Base-by-base conservation (phyloP, 805 yeast species). In the Komagataella kurtzmanii region DNA sequence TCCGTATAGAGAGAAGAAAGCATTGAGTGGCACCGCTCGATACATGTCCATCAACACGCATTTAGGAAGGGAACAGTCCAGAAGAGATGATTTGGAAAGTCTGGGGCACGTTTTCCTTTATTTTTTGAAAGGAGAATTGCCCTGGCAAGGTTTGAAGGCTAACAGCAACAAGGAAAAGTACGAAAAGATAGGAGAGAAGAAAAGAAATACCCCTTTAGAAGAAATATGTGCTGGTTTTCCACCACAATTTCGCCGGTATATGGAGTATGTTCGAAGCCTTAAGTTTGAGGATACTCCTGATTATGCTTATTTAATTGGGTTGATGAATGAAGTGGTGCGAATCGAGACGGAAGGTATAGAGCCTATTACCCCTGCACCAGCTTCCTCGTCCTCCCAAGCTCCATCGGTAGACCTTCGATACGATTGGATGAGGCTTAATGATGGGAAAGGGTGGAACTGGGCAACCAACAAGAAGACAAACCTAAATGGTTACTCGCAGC, bases 91-190 rank as follows among this genome's bases (percentile, higher is more conserved):
- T 65, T 73, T 85, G 60, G 95, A 85, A 67, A 80, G 86, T 7
- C 68, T 85, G 58, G 93, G 91, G 17, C 93, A 85, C 67, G 93
- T 85, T 0, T 85, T 85, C 61, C 79, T 85, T 62, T 85, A 85
- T 65, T 85, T 85, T 60, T 65, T 85, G 52, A 76, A 86, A 61
- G 93, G 95, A 24, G 83, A 81, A 55, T 73, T 85, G 62, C 95
- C 95, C 48, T 85, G 95, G 95, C 95, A 85, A 68, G 95, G 95
- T n/a, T 69, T 85, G 54, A 85, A 85, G 66, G 93, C 91, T 1
- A 88, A 88, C 54, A 85, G 88, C n/a, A 85, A 85, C 64, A 85
- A 86, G 64, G 76, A 80, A 57, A 85, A 85, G 64, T 85, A 85
- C 63, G 93, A 86, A 65, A 85, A 85, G 62, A 86, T 86, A 64